Evolutionary conservation across 2,329 filamentous ascomycete genomes (phyloP).

Genomic region (Hymenoscyphus infarciens): DNA sequence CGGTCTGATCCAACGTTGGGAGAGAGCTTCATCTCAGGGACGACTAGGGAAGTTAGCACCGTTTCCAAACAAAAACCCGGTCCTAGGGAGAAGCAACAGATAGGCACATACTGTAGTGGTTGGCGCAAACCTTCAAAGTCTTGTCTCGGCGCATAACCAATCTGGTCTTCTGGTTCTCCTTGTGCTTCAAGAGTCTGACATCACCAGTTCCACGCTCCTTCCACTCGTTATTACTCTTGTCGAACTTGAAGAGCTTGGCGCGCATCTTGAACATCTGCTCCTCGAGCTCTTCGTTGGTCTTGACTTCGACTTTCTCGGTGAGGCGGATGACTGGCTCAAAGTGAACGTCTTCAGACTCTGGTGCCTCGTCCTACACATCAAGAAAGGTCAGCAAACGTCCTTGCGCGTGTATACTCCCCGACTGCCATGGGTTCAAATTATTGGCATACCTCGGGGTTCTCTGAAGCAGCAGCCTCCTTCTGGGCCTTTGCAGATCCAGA

Average conservation of each 20-base stretch:
- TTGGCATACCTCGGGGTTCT: conserved; percentile 34
- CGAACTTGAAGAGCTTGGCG: conserved; percentile 98
- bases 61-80: not conserved
- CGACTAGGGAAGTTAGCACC: conserved; percentile 55
- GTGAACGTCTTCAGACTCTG: conserved; percentile 89
- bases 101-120: conserved; percentile 84
- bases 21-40: conserved; percentile 97
- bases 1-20: conserved; percentile 97
- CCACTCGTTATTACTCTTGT: conserved; percentile 89
- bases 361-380: conserved; percentile 59
- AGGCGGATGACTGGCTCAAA: conserved; percentile 96
- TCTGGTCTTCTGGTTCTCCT: conserved; percentile 96
- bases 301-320: conserved; percentile 93
- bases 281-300: conserved; percentile 98
- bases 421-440: not conserved
- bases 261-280: conserved; percentile 99
- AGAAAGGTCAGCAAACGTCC: conserved; percentile 19
- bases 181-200: conserved; percentile 95
- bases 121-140: conserved; percentile 99
- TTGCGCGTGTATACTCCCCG: not conserved
- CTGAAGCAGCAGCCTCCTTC: conserved; percentile 46
- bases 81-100: not conserved
- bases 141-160: conserved; percentile 99
- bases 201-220: conserved; percentile 98
- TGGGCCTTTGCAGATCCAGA: conserved; percentile 86